Base-by-base conservation (phyloP, 2,329 filamentous ascomycete species). In the Colletotrichum theobromicola region DNA sequence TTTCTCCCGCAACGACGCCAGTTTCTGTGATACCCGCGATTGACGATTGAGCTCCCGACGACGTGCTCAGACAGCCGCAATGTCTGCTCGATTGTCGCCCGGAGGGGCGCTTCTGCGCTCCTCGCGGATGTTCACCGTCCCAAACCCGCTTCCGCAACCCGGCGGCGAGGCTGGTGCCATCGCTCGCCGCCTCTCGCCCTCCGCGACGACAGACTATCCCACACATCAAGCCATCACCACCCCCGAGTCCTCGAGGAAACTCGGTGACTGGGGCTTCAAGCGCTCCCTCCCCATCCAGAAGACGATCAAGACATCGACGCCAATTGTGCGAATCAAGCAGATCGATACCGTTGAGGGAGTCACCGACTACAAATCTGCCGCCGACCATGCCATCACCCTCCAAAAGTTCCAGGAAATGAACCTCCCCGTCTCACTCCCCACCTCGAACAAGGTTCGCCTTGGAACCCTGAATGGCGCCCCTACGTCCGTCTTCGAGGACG, bases 181-280 rank as follows among this genome's bases (percentile, higher is more conserved):
- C 78, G 84, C 83, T 55, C 85, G 85, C 69, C 87, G 85, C 76
- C 84, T 87, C 76, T 95, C 94, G 18, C 88, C 92, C 68, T 93
- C 91, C 26, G 92, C 94, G 57, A 98, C 96, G 16, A 88, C 91
- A 75, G 90, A 91, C 34, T 94, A 93, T 84, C 96, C 96, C n/a
- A 95, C 92, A 67, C 90, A 94, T 82, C 94, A 97, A 81, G 91
- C 95, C 76, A 94, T 98, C 81, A 93, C 93, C 16, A 96, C 95
- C 1, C 93, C 95, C 7, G 86, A 89, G 58, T 89, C 92, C 21
- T 96, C 95, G 9, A 89, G 95, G 28, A 87, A 88, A 53, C 91
- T 91, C 80, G 96, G 96, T 42, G 96, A 98, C 81, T 98, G 96
- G 96, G 96, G 96, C 16, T 87, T 98, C 79, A 98, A 98, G 86